Evolutionary conservation across 208 protist species (phyloP), one percentile per base, ranked within the genome.

Genomic region (Sergeia podlipaevii): DNA sequence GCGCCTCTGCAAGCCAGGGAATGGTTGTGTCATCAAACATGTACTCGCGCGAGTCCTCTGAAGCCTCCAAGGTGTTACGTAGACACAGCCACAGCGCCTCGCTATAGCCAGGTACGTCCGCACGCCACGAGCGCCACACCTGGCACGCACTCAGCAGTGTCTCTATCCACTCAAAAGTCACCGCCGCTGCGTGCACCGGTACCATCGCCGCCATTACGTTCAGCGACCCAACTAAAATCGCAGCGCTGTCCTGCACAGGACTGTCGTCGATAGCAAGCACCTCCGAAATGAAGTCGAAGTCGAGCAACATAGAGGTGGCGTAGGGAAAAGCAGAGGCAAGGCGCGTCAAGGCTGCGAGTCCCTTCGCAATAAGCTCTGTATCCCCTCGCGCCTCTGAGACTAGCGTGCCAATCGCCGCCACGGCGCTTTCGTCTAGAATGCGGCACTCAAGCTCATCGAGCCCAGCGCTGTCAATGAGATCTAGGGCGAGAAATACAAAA

Each of bases 111-210:
- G 52, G 18, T 24, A 56, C 53, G 8, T 4, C 47, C 5, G 43
- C 27, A 4, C 60, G 50, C 58, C 60, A 74, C 15, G 42, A 60
- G 59, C 51, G 29, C 45, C 58, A 62, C 45, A 42, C 51, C 61
- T 20, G 29, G 4, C n/a, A n/a, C n/a, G n/a, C n/a, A n/a, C n/a
- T n/a, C 13, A 74, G 37, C 2, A 91, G 36, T 29, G 60, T 63
- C 64, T 93, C 85, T 44, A 90, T 88, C 85, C 81, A 90, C 59
- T 93, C 85, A 41, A 93, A 78, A 20, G 72, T 86, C 38, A 93
- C 71, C n/a, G 70, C 69, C 3, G 53, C 61, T 7, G 81, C 57
- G 32, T 69, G 44, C 37, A 49, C 43, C 10, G 27, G n/a, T 20
- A 85, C 79, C 11, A 93, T 68, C 17, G 50, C 71, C 3, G 61